Percentiles rank a stretch among this genome's conserved stretches.
Evolutionary conservation across 805 yeast genomes (phyloP).

Genomic region (Ogataea sp.): DNA sequence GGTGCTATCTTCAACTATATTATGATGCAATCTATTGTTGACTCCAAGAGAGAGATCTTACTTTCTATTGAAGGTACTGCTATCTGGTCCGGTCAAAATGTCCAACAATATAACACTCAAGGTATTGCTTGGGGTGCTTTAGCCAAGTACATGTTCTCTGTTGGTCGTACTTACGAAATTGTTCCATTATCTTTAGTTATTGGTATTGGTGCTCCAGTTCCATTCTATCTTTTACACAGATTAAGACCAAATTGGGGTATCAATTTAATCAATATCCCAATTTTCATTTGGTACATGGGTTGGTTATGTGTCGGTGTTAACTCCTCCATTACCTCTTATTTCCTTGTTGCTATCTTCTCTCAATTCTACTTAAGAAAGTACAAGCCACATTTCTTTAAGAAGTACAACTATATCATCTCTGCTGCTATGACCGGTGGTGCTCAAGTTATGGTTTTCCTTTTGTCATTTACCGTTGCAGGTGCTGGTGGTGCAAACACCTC

Average conservation of each 20-base stretch:
- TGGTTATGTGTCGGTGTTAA: constrained; percentile 26
- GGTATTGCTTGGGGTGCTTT: constrained; percentile 28
- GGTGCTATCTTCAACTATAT: constrained; percentile 18
- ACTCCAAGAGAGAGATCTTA: constrained; percentile 20
- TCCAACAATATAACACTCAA: constrained; percentile 26
- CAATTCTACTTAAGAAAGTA: constrained; percentile 19
- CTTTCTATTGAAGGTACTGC: constrained; percentile 22
- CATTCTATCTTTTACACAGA: constrained; percentile 21
- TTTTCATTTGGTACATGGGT: constrained; percentile 24
- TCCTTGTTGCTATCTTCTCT: constrained; percentile 18
- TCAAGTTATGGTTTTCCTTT: constrained; percentile 23
- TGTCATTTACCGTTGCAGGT: constrained; percentile 25
- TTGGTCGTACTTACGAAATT: constrained; percentile 21
- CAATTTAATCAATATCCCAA: constrained; percentile 17
- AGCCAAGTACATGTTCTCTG: constrained; percentile 23
- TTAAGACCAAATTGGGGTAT: constrained; percentile 22
- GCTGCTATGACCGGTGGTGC: constrained; percentile 43
- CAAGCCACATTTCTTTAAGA: constrained; percentile 22
- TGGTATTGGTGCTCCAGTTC: constrained; percentile 22
- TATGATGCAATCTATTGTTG: constrained; percentile 24
- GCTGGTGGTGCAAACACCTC: constrained; percentile 20
- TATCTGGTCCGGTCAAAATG: constrained; percentile 28
- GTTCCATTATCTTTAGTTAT: constrained; percentile 21
- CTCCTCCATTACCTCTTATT: constrained; percentile 22
- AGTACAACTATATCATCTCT: constrained; percentile 42